Evolutionary conservation across 805 yeast genomes (phyloP).

Genomic region (Ogataea corticis): DNA sequence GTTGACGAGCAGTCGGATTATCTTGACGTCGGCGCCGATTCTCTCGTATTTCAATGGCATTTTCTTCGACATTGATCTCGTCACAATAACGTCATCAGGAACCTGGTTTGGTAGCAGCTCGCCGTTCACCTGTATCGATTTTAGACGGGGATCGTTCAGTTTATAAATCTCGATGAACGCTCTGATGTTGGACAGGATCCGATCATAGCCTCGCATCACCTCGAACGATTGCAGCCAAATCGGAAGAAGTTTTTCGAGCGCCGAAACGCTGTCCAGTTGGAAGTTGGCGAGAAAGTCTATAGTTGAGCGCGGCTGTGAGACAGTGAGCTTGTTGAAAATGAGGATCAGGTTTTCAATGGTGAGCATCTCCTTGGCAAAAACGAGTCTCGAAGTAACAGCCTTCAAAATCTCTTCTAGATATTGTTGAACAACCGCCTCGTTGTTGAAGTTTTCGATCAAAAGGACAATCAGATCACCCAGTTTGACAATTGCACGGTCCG

Average conservation of each 20-base stretch:
- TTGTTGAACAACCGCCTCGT: slow-evolving; percentile 39
- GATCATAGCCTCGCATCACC: slow-evolving; percentile 73
- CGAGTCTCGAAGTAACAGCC: slow-evolving; percentile 70
- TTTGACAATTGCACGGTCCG: slow-evolving; percentile 81
- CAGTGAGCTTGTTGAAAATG: slow-evolving; percentile 72
- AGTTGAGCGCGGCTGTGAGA: slow-evolving; percentile 61
- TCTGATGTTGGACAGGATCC: slow-evolving; percentile 62
- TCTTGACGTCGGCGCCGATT: slow-evolving; percentile 69
- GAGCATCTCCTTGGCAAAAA: slow-evolving; percentile 64
- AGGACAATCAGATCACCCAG: slow-evolving; percentile 53
- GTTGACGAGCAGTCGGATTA: slow-evolving; percentile 64
- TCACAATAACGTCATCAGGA: slow-evolving; percentile 61
- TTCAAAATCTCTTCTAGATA: slow-evolving; percentile 60
- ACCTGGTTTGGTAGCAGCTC: slow-evolving; percentile 60
- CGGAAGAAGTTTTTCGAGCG: slow-evolving; percentile 59
- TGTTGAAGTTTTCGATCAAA: slow-evolving; percentile 32
- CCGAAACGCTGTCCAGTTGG: slow-evolving; percentile 33
- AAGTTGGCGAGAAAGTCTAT: slow-evolving; percentile 57
- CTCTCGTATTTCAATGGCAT: slow-evolving; percentile 64
- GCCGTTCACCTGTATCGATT: slow-evolving; percentile 66
- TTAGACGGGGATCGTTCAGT: slow-evolving; percentile 55
- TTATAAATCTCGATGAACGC: slow-evolving; percentile 71
- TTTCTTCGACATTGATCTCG: slow-evolving; percentile 78
- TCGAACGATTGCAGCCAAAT: slow-evolving; percentile 87
- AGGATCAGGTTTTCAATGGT: slow-evolving; percentile 76